phyloP scores from a whole-genome alignment of 805 yeast species.

The Starmera amethionina region DNA sequence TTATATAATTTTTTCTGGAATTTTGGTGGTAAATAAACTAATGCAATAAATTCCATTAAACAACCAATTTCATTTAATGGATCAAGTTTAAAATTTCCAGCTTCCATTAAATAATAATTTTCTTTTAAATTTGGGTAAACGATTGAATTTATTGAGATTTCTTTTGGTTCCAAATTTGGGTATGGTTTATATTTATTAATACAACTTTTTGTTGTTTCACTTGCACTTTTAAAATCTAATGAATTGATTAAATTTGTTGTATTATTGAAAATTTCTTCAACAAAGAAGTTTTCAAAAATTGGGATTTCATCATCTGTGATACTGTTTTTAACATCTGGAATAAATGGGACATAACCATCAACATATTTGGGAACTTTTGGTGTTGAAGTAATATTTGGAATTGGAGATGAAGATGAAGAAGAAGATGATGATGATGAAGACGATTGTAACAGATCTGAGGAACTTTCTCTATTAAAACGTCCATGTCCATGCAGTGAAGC shows the following conservation, averaged over 20 bases:
- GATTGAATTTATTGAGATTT: conserved; percentile 18
- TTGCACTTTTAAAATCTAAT: conserved; percentile 14
- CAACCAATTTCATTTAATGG: conserved; percentile 55
- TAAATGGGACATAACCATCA: conserved; percentile 18
- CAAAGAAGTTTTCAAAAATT: conserved; percentile 19
- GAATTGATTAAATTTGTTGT: conserved; percentile 5
- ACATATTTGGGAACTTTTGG: conserved; percentile 3
- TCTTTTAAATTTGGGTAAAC: conserved; percentile 40
- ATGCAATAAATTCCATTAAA: conserved; percentile 33
- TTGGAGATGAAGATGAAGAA: background rate
- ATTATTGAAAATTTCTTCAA: conserved; percentile 19
- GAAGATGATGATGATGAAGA: too few species aligned
- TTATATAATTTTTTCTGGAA: conserved; percentile 24
- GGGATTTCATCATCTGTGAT: conserved; percentile 10
- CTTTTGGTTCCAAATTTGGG: conserved; percentile 17
- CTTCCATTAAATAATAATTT: conserved; percentile 35
- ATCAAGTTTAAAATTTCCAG: conserved; percentile 48
- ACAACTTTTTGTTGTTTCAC: conserved; percentile 8
- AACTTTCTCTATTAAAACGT: too few species aligned
- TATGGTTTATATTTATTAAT: conserved; percentile 18
- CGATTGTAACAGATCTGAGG: background rate
- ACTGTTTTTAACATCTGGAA: conserved; percentile 9
- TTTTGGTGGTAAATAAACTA: conserved; percentile 29
- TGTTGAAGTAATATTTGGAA: conserved; percentile 1
- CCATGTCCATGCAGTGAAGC: too few species aligned